Percentiles rank a stretch among this genome's conserved stretches.
Conservation (phyloP, 306 rosid genomes). For the Trifolium pratense region DNA sequence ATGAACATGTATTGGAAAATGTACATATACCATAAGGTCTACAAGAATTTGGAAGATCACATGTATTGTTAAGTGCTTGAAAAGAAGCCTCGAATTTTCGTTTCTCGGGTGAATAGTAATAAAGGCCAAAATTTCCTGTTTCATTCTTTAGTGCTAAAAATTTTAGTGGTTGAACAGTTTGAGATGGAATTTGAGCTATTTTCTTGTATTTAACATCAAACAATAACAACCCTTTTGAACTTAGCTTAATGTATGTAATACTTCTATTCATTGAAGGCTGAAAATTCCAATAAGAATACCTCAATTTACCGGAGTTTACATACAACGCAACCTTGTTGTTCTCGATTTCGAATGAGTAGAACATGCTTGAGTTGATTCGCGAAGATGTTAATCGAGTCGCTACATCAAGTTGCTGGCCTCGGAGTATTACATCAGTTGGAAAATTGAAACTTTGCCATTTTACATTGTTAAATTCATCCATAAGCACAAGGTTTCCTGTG, state of each 20-base stretch:
- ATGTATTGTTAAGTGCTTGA: conserved; percentile 77
- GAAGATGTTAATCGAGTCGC: conserved; percentile 75
- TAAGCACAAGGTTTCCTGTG: conserved; percentile 76
- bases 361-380: conserved; percentile 55
- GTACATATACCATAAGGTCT: conserved; percentile 82
- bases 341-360: conserved; percentile 79
- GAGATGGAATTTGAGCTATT: conserved; percentile 70
- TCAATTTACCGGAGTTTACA: conserved; percentile 58
- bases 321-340: conserved; percentile 61
- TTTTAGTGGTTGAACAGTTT: conserved; percentile 51
- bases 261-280: conserved; percentile 72
- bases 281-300: conserved; percentile 89
- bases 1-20: conserved; percentile 71
- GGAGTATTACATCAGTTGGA: conserved; percentile 82
- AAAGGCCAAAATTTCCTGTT: conserved; percentile 84
- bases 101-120: conserved; percentile 61
- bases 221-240: conserved; percentile 62
- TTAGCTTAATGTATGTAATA: conserved; percentile 62
- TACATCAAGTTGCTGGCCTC: conserved; percentile 83
- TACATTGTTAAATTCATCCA: conserved; percentile 54
- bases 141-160: conserved; percentile 75
- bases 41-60: conserved; percentile 91
- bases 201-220: conserved; percentile 65
- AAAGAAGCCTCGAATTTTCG: conserved; percentile 70
- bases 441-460: conserved; percentile 99